These are phyloP conservation scores for Ramularia endophylla DNA, from an alignment of 2,329 filamentous ascomycete species.

Conservation along the genomic window DNA sequence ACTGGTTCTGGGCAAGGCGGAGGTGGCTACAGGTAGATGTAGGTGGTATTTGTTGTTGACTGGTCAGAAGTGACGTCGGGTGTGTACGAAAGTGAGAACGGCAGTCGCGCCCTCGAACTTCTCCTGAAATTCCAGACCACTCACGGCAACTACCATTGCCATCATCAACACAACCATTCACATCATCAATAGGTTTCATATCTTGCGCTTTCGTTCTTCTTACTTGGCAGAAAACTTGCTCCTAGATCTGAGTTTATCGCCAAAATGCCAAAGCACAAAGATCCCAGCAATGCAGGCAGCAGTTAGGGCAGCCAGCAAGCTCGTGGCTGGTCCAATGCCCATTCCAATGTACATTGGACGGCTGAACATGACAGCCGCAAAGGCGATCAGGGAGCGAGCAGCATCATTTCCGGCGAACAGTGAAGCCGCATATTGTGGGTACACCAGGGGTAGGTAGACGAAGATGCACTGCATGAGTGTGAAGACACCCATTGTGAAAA, in stretches of 20 bases:
- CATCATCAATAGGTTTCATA: too few species aligned
- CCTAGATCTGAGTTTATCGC: slow-evolving; percentile 48
- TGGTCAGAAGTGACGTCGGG: too few species aligned
- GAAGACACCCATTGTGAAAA: slow-evolving; percentile 37
- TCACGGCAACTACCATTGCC: too few species aligned
- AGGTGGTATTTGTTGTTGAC: too few species aligned
- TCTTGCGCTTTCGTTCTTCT: too few species aligned
- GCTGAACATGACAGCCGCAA: slow-evolving; percentile 55
- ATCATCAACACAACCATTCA: too few species aligned
- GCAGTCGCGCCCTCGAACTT: too few species aligned
- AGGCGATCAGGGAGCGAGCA: slow-evolving; percentile 53
- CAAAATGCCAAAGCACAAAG: slow-evolving; percentile 54
- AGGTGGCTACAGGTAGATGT: too few species aligned
- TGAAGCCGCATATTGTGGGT: slow-evolving; percentile 46
- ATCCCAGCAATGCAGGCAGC: slow-evolving; percentile 38
- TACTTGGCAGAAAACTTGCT: slow-evolving; percentile 51
- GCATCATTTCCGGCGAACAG: slow-evolving; percentile 59
- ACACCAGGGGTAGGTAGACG: slow-evolving; percentile 36
- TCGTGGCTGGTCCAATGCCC: slow-evolving; percentile 53
- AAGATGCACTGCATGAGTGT: slow-evolving; percentile 40
- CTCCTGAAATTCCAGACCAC: too few species aligned
- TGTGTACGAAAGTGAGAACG: too few species aligned
- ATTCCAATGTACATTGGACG: slow-evolving; percentile 55
- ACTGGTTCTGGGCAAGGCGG: too few species aligned
- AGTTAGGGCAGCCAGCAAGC: slow-evolving; percentile 47